phyloP scores from a whole-genome alignment of 2,329 filamentous ascomycete species.

The Calonectria multiphialidica region DNA sequence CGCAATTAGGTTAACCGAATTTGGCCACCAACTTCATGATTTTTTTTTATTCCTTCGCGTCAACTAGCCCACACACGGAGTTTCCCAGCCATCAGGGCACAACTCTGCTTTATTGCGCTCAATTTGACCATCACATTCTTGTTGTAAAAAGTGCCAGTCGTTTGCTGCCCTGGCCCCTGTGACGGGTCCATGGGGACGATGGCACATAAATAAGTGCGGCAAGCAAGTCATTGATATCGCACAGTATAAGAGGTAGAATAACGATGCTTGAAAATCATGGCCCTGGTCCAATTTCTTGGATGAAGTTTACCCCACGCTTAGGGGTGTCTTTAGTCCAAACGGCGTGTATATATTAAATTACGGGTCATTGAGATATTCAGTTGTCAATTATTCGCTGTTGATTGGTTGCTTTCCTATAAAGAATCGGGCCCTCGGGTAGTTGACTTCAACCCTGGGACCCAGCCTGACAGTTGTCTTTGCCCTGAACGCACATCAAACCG shows the following conservation, averaged over 20 bases:
- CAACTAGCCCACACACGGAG: neutral
- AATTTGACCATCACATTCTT: neutral
- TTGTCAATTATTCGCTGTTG: conserved; percentile 26
- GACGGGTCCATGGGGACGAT: neutral
- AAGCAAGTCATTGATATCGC: neutral
- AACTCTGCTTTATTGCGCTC: neutral
- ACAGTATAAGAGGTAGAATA: neutral
- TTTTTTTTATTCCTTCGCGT: neutral
- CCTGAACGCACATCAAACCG: neutral
- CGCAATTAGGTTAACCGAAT: neutral
- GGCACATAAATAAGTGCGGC: neutral
- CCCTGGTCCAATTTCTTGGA: neutral
- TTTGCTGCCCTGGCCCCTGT: neutral
- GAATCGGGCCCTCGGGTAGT: conserved; percentile 18
- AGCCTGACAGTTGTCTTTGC: conserved; percentile 4
- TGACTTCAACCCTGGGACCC: conserved; percentile 3
- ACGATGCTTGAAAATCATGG: neutral
- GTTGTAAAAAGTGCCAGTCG: neutral
- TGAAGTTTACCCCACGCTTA: neutral
- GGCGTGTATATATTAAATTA: conserved; percentile 1
- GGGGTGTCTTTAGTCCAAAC: neutral
- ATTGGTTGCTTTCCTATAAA: conserved; percentile 2
- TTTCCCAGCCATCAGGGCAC: neutral
- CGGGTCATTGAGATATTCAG: conserved; percentile 26
- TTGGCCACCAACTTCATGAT: neutral